Conservation (phyloP, 192 early-diverging fungal species). For the Umbelopsis vinacea region DNA sequence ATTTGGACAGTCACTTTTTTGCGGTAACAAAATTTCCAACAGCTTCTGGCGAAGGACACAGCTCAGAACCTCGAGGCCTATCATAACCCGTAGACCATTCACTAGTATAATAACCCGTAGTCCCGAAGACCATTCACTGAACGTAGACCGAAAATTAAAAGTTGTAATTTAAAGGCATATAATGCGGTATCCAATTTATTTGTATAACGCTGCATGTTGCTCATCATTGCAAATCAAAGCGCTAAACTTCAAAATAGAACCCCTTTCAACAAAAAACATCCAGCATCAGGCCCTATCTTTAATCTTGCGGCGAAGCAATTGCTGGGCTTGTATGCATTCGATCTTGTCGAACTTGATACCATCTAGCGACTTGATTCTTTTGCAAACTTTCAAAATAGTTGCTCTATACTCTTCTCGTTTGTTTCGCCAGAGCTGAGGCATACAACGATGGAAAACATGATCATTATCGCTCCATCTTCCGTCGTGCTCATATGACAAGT, state of each 20-base stretch:
- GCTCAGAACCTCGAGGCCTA: too few species aligned
- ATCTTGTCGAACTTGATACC: constrained; percentile 2
- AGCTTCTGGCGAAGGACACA: too few species aligned
- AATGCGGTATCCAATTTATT: neutral
- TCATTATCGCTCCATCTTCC: constrained; percentile 11
- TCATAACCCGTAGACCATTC: too few species aligned
- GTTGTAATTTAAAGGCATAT: neutral
- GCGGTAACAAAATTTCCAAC: neutral
- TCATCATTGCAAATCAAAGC: too few species aligned
- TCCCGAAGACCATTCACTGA: too few species aligned
- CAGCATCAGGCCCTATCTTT: neutral
- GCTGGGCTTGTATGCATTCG: neutral
- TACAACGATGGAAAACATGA: constrained; percentile 5
- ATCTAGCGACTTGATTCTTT: constrained; percentile 16
- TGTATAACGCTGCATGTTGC: too few species aligned
- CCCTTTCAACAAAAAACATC: too few species aligned
- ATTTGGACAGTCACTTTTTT: constrained; percentile 12
- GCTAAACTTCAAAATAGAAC: too few species aligned
- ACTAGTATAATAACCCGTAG: too few species aligned
- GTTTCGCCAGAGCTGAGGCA: constrained; percentile 1
- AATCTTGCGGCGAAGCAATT: neutral
- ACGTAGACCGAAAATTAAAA: neutral
- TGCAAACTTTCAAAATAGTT: constrained; percentile 10
- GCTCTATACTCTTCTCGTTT: constrained; percentile 24
- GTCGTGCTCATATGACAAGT: constrained; percentile 16